Evolutionary conservation across 306 rosid genomes (phyloP), one percentile per base, ranked within the genome.

Genomic region (Glycine soja): DNA sequence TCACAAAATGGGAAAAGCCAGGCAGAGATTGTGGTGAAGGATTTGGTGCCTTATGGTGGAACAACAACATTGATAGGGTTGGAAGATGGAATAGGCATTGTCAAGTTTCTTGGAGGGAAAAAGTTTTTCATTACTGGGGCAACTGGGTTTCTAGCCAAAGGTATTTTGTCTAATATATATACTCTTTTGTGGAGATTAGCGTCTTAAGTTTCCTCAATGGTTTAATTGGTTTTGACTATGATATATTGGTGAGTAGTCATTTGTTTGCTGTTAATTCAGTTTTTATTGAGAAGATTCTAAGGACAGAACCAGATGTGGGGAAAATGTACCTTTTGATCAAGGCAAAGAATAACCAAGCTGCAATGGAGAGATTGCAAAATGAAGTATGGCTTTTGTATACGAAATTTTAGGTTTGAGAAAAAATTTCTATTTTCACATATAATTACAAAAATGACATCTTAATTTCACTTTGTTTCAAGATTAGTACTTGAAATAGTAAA

Each of bases 141-240:
- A 58, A 95, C 98, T 36, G 99, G 99, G 10, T 95, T 95, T 89
- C 97, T 95, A 10, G 99, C 93, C 0, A 95, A 95, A 89, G 97
- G 99, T 24, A 24, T 24, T 24, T 24, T 24, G 30, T 24, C 30
- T 24, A 24, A 24, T 1, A 24, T 19, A 19, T 24, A 24, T 24
- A 24, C 1, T 24, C 30, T 24, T 24, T 24, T 24, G 30, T 24
- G 30, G 56, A 36, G 47, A 46, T 8, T 10, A 58, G 50, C 3
- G 42, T 40, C 51, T 76, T 50, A 8, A 36, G 51, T 47, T 38
- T 74, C 61, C 56, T 78, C 13, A 10, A 58, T 77, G 47, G 13
- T 59, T 61, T 13, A 62, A 24, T 32, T 16, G 66, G 5, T 75
- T 56, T 57, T 77, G 10, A 45, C 14, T 46, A 47, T 54, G 70